A percentile compares a stretch with the other conserved stretches of the same genome.
Evolutionary conservation across 2,329 filamentous ascomycete species (phyloP).

Genomic region (Chaetomiaceae sp.): DNA sequence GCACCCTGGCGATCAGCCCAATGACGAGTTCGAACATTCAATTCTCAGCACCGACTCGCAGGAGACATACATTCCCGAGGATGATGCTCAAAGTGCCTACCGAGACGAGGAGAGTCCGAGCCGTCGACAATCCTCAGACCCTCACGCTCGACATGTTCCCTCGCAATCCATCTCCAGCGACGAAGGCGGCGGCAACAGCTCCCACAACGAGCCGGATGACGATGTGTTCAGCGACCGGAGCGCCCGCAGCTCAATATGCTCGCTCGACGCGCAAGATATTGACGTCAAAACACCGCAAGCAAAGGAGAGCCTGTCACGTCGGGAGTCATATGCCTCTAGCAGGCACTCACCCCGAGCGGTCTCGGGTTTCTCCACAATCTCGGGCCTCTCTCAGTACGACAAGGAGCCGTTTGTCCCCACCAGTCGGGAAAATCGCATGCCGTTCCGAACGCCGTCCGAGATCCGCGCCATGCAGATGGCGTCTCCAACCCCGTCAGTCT

Average conservation of each 20-base stretch:
- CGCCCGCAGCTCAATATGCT: slow-evolving; percentile 51
- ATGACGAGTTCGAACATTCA: slow-evolving; percentile 21
- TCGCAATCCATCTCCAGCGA: slow-evolving; percentile 27
- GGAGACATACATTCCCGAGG: slow-evolving; percentile 12
- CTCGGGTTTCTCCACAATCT: slow-evolving; percentile 46
- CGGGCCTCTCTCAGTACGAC: slow-evolving; percentile 49
- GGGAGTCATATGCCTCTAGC: slow-evolving; percentile 15
- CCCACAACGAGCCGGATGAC: slow-evolving; percentile 47
- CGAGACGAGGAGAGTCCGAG: slow-evolving; percentile 10
- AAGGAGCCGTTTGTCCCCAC: slow-evolving; percentile 44
- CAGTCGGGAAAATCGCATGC: slow-evolving; percentile 54
- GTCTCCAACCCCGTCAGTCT: slow-evolving; percentile 54
- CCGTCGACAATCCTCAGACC: slow-evolving; percentile 21
- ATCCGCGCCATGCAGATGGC: slow-evolving; percentile 67
- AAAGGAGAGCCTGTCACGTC: slow-evolving; percentile 29
- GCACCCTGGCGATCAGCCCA: slow-evolving; percentile 4
- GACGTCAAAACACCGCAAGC: slow-evolving; percentile 13
- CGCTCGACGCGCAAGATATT: slow-evolving; percentile 28
- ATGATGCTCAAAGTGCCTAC: slow-evolving; percentile 10
- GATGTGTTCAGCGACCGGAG: slow-evolving; percentile 56
- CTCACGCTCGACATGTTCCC: slow-evolving; percentile 18
- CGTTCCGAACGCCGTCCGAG: slow-evolving; percentile 63
- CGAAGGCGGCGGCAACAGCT: slow-evolving; percentile 40
- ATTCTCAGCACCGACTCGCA: slow-evolving; percentile 18
- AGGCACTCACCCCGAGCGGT: slow-evolving; percentile 36